phyloP scores from a whole-genome alignment of 306 rosid species.

The Pterocarpus macrocarpus region DNA sequence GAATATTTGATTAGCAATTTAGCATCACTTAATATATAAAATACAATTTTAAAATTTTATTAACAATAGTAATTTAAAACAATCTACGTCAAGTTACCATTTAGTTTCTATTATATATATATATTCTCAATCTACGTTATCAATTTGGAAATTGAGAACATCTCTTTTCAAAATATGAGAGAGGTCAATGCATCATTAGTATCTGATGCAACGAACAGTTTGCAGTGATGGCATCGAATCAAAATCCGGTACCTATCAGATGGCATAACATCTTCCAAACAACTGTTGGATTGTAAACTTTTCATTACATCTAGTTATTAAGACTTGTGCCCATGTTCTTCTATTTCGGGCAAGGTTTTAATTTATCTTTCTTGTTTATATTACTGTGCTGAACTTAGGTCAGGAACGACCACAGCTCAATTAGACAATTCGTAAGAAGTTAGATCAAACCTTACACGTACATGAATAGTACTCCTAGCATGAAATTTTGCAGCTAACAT shows the following conservation, averaged over 20 bases:
- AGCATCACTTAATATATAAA: background rate
- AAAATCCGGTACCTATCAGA: constrained; percentile 17
- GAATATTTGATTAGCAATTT: background rate
- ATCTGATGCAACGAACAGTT: constrained; percentile 4
- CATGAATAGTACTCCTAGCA: background rate
- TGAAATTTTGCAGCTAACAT: background rate
- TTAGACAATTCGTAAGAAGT: background rate
- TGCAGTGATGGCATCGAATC: background rate
- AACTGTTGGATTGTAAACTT: background rate
- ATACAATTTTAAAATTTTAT: background rate
- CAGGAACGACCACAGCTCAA: constrained; percentile 5
- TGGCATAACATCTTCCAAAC: constrained; percentile 11
- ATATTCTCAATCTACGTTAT: background rate
- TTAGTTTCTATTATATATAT: background rate
- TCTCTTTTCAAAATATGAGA: constrained; percentile 6
- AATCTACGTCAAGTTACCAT: background rate
- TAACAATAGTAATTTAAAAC: background rate
- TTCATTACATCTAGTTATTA: background rate
- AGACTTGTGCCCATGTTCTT: constrained; percentile 12
- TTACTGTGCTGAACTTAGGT: background rate
- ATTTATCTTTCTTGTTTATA: constrained; percentile 8
- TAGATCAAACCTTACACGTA: background rate
- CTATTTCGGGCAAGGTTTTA: constrained; percentile 9
- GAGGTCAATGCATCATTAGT: background rate
- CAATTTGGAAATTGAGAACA: background rate